Base-by-base conservation (phyloP, 306 rosid species). In the Rosa lucieae region DNA sequence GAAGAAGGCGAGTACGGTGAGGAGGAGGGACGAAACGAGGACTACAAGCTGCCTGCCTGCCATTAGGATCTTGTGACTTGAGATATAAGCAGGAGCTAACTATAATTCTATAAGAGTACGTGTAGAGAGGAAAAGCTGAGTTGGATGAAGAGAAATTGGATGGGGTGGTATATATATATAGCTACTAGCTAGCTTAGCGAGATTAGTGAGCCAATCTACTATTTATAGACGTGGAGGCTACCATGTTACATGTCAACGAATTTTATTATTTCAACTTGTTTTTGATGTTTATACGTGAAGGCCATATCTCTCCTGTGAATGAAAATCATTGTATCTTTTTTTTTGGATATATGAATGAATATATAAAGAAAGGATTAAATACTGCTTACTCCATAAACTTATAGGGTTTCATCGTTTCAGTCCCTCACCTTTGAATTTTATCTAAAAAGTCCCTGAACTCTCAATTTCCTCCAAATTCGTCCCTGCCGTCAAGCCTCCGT, bases 141-240 rank as follows among this genome's bases (percentile, higher is more conserved):
- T 40, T 63, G 62, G 35, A 49, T 73, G 73, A 72, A 14, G 70
- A 53, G 63, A 5, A n/a, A 53, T 39, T 35, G 56, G 43, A 44
- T 37, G 20, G 79, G 42, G 62, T 51, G 48, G 68, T 81, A 65
- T 82, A 63, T 89, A 81, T 81, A 44, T 35, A 26, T 26, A 26
- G 29, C 29, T 26, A 26, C 29, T 26, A 10, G 44, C 17, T 72
- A 77, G 67, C 39, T 13, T 35, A 10, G 51, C 17, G 67, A 77
- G 58, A 32, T 20, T 35, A 49, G 9, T 75, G 79, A 79, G 68
- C 11, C 37, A 62, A 47, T 15, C 67, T 51, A 8, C 3, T 10
- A 21, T 46, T 46, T 75, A 69, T 70, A 74, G 76, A 89, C 98
- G 93, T 93, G 92, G 86, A 75, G 73, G 79, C 87, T 81, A 82